Conservation (phyloP, 768 basidiomycete genomes). For the Tricholoma flavovirens region DNA sequence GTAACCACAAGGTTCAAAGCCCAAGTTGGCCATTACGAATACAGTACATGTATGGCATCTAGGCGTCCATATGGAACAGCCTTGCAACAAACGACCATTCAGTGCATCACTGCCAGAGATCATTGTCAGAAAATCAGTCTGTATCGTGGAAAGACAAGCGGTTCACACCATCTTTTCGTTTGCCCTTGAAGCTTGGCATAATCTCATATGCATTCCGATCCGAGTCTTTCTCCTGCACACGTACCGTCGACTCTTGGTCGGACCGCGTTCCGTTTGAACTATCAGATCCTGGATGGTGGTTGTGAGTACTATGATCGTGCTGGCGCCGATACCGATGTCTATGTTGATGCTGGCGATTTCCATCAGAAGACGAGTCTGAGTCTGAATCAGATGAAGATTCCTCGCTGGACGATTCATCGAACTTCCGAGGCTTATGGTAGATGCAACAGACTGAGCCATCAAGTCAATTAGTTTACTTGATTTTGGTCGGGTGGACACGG, state of each 20-base stretch:
- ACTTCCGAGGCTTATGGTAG: conserved; percentile 75
- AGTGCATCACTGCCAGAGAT: background rate
- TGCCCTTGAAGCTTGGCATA: conserved; percentile 28
- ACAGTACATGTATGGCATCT: background rate
- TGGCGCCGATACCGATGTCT: conserved; percentile 7
- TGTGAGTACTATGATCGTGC: conserved; percentile 8
- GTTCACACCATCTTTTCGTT: conserved; percentile 28
- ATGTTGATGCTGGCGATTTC: conserved; percentile 12
- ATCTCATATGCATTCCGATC: conserved; percentile 50
- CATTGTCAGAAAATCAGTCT: background rate
- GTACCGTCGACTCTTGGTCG: conserved; percentile 15
- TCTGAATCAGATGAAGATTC: conserved; percentile 49
- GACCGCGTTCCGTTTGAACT: conserved; percentile 8
- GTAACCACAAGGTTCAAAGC: background rate
- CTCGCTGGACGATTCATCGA: conserved; percentile 78
- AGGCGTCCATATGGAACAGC: background rate
- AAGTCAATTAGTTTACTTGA: background rate
- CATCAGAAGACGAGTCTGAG: conserved; percentile 30
- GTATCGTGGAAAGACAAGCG: background rate
- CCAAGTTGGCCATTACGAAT: background rate
- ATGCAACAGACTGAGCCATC: conserved; percentile 82
- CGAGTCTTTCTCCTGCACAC: conserved; percentile 21
- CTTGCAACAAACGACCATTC: background rate
- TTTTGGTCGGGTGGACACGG: background rate
- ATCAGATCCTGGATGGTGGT: conserved; percentile 2